Base-by-base conservation (phyloP, 495 filamentous ascomycete genomes). In the Penicillium ucsense region DNA sequence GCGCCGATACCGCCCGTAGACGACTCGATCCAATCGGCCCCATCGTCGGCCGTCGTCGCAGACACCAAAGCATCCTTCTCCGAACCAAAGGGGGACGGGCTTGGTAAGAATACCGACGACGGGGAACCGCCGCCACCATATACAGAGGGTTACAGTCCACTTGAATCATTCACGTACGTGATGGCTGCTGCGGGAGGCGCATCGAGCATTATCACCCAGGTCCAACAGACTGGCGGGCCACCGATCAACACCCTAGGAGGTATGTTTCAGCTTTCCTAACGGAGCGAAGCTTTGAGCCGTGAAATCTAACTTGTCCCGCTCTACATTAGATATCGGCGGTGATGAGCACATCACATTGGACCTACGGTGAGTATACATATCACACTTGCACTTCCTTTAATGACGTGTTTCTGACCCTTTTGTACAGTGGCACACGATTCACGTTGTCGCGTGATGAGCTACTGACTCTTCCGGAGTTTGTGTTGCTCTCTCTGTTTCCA, bases 131-230 rank as follows among this genome's bases (percentile, higher is more conserved):
- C 92, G 51, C 92, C 92, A 41, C 92, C 92, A 35, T 98, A 98
- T 64, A 88, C 86, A 48, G 92, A 97, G 79, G 88, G 89, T 52
- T 83, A 76, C 47, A 95, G 88, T 68, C 94, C 94, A 43, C 81
- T 98, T 65, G 80, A 85, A 40, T 89, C 86, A 39, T 98, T 98
- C 61, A 85, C 86, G 57, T 98, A 95, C 81, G 82, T 94, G 56
- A 97, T 97, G 94, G 89, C 90, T 68, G 85, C 89, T 61, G 89
- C 90, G 67, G 90, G 89, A 76, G 92, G 89, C 67, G 87, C 89
- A 54, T 83, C 91, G 70, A 96, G 91, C 80, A 94, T 98, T 62
- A 90, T 98, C 68, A 98, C 92, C 67, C 92, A 98, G 72, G 92
- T 98, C 46, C 88, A 92, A 59, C 92, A 96, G 66, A 83, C 85